These are phyloP conservation scores for Epichloe scottii DNA, from an alignment of 2,329 filamentous ascomycete species.

Conservation along the genomic window DNA sequence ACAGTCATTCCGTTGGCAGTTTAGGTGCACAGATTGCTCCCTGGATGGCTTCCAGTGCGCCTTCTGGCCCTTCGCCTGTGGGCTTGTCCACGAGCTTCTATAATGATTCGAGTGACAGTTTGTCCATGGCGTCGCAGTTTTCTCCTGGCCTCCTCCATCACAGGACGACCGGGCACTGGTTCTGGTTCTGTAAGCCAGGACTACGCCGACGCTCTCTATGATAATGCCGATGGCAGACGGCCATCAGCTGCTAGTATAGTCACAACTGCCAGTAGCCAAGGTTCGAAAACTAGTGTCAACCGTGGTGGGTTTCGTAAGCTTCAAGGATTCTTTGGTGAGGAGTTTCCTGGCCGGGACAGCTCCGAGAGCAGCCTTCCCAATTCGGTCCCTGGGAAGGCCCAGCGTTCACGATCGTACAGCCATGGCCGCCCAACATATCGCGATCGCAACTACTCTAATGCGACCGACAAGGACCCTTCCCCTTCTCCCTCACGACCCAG, in stretches of 20 bases:
- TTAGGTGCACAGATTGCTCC: constrained; percentile 42
- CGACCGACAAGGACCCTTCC: constrained; percentile 61
- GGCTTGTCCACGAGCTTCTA: constrained; percentile 49
- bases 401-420: constrained; percentile 51
- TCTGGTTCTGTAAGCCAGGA: constrained; percentile 31
- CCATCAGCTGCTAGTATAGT: constrained; percentile 75
- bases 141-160: constrained; percentile 51
- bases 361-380: constrained; percentile 56
- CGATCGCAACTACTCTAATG: constrained; percentile 71
- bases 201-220: constrained; percentile 47
- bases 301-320: constrained; percentile 69
- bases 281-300: constrained; percentile 61
- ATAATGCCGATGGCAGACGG: constrained; percentile 55
- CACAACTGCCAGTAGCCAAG: constrained; percentile 72
- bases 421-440: constrained; percentile 45
- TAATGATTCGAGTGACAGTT: constrained; percentile 63
- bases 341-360: constrained; percentile 61
- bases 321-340: constrained; percentile 86
- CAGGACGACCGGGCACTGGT: constrained; percentile 16
- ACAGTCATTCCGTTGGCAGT: constrained; percentile 34
- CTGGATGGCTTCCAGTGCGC: constrained; percentile 39
- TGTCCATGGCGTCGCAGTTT: constrained; percentile 49
- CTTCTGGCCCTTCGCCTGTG: constrained; percentile 21
- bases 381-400: constrained; percentile 39
- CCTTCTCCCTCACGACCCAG: constrained; percentile 65